phyloP scores from a whole-genome alignment of 805 yeast species.

The Geotrichum ghanense region DNA sequence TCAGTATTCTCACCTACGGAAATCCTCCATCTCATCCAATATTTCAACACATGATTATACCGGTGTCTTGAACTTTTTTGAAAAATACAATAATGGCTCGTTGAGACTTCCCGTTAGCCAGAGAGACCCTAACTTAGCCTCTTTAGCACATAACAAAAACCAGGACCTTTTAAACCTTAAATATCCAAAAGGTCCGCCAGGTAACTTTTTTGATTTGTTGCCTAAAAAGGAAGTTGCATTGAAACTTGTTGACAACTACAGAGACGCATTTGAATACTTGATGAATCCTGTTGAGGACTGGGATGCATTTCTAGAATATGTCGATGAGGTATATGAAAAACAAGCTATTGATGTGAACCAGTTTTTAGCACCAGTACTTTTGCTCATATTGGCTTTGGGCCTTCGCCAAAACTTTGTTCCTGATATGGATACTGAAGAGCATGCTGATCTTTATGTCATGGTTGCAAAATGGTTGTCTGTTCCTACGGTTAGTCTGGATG shows the following conservation, averaged over 20 bases:
- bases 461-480: conserved; percentile 3
- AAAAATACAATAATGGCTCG: conserved; percentile 9
- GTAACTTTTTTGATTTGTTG: conserved; percentile 6
- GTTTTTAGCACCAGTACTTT: conserved; percentile 15
- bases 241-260: conserved; percentile 12
- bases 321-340: conserved; percentile 11
- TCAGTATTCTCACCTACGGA: not conserved
- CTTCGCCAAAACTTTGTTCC: conserved; percentile 12
- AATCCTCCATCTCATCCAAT: not conserved
- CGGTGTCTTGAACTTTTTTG: conserved; percentile 5
- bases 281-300: conserved; percentile 18
- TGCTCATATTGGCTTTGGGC: conserved; percentile 19
- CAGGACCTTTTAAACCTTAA: conserved; percentile 3
- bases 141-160: not conserved
- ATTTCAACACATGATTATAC: conserved; percentile 5
- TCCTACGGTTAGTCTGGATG: conserved; percentile 11
- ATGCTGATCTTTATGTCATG: conserved; percentile 9
- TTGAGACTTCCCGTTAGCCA: conserved; percentile 4
- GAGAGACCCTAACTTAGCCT: conserved; percentile 4
- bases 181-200: conserved; percentile 10
- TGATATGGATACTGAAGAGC: conserved; percentile 9
- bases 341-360: conserved; percentile 6
- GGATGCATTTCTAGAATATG: conserved; percentile 12
- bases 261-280: conserved; percentile 17
- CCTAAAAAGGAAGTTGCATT: conserved; percentile 13